Percentiles rank a stretch among this genome's conserved stretches.
Conservation (phyloP, 1,284 basidiomycete species). For the Meira miltonrushii region DNA sequence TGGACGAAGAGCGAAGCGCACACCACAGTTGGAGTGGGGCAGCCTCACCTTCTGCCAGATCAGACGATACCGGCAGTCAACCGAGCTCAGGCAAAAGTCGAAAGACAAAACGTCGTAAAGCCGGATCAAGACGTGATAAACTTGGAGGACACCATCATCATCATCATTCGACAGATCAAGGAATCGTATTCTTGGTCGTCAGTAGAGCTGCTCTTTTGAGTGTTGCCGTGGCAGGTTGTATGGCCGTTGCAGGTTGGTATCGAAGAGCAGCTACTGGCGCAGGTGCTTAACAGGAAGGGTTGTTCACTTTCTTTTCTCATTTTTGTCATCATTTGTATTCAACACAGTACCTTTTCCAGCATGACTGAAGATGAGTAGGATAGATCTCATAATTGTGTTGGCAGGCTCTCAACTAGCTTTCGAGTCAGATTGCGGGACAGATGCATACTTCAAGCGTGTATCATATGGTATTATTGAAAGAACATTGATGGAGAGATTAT, state of each 20-base stretch:
- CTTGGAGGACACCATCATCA: not conserved
- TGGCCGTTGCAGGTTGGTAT: constrained; percentile 18
- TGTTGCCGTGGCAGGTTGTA: constrained; percentile 15
- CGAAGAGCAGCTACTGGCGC: constrained; percentile 6
- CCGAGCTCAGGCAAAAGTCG: not conserved
- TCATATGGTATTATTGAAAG: too few species aligned
- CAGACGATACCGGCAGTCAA: not conserved
- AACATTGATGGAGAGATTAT: too few species aligned
- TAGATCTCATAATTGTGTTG: too few species aligned
- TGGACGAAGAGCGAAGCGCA: constrained; percentile 2
- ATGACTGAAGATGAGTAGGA: too few species aligned
- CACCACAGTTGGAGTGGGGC: not conserved
- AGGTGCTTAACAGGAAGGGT: not conserved
- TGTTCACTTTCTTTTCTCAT: too few species aligned
- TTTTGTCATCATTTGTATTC: too few species aligned
- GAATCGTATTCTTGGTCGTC: constrained; percentile 13
- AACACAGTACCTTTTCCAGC: too few species aligned
- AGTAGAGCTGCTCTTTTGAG: constrained; percentile 16
- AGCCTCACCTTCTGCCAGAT: not conserved
- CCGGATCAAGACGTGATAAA: not conserved
- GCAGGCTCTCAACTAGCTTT: too few species aligned
- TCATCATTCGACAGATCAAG: constrained; percentile 3
- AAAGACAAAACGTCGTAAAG: not conserved
- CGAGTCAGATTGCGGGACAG: too few species aligned
- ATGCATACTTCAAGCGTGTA: too few species aligned